A percentile compares a stretch with the other conserved stretches of the same genome.
These are phyloP conservation scores for Cocos nucifera DNA, from an alignment of 176 grass and related monocot genomes.

Conservation along the genomic window DNA sequence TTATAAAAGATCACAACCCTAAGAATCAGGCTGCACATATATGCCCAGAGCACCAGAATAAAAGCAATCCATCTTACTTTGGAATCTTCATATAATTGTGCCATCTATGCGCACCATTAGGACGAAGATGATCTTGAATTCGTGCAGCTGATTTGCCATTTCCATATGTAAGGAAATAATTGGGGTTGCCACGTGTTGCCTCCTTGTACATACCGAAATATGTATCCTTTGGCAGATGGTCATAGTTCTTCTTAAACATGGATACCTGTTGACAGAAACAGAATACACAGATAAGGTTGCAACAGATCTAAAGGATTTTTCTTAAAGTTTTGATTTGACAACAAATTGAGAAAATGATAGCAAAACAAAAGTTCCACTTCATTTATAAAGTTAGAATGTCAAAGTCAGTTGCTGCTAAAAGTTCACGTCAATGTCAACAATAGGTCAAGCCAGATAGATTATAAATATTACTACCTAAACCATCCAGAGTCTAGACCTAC, in stretches of 20 bases:
- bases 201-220: conserved; percentile 96
- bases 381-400: too few species aligned
- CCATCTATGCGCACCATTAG: conserved; percentile 96
- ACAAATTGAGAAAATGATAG: too few species aligned
- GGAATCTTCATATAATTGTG: conserved; percentile 81
- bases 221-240: conserved; percentile 91
- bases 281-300: neutral
- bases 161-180: conserved; percentile 94
- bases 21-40: too few species aligned
- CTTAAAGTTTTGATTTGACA: too few species aligned
- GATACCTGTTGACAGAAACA: conserved; percentile 56
- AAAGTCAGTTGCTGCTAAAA: too few species aligned
- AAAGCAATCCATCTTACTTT: conserved; percentile 43
- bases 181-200: conserved; percentile 84
- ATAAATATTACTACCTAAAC: too few species aligned
- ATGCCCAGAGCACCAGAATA: neutral
- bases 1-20: too few species aligned
- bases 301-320: neutral
- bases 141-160: conserved; percentile 97
- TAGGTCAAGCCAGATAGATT: too few species aligned
- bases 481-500: too few species aligned
- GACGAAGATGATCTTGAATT: conserved; percentile 79
- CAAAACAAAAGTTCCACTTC: too few species aligned
- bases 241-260: conserved; percentile 98
- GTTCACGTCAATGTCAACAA: too few species aligned